These are phyloP conservation scores for Cymbopogon flexuosus DNA, from an alignment of 202 grass and related monocot species.

Conservation along the genomic window DNA sequence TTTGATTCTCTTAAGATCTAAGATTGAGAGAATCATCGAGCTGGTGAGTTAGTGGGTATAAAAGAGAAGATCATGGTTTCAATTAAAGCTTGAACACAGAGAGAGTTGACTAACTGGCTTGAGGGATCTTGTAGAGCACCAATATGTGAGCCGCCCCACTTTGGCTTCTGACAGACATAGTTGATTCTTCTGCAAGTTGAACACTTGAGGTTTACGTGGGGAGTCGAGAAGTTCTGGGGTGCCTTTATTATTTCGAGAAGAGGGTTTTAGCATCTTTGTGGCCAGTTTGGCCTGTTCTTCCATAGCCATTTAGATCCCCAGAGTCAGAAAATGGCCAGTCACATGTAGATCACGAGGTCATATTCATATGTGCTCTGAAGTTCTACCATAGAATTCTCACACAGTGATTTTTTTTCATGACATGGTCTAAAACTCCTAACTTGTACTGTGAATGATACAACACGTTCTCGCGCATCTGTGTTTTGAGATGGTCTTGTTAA, in stretches of 20 bases:
- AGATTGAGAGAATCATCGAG: conserved; percentile 10
- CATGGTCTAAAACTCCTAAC: background rate
- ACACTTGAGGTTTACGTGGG: background rate
- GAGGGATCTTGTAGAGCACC: conserved; percentile 4
- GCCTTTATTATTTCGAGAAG: background rate
- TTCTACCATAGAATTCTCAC: background rate
- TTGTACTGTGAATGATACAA: background rate
- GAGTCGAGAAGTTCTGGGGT: background rate
- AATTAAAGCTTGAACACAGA: conserved; percentile 20
- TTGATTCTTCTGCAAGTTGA: conserved; percentile 26
- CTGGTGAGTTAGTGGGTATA: background rate
- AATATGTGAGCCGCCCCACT: conserved; percentile 28
- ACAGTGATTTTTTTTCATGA: background rate
- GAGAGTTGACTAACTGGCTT: conserved; percentile 28
- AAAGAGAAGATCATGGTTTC: conserved; percentile 16
- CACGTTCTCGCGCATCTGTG: too few species aligned
- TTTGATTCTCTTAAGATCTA: conserved; percentile 31
- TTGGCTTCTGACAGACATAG: conserved; percentile 17
- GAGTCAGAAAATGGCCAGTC: conserved; percentile 2
- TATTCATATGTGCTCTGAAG: background rate
- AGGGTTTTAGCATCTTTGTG: background rate
- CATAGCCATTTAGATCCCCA: background rate
- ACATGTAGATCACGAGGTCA: background rate
- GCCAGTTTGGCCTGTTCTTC: background rate
- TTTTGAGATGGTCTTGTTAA: background rate